Base-by-base conservation (phyloP, 2,329 filamentous ascomycete genomes). In the Xylariaceae sp. region DNA sequence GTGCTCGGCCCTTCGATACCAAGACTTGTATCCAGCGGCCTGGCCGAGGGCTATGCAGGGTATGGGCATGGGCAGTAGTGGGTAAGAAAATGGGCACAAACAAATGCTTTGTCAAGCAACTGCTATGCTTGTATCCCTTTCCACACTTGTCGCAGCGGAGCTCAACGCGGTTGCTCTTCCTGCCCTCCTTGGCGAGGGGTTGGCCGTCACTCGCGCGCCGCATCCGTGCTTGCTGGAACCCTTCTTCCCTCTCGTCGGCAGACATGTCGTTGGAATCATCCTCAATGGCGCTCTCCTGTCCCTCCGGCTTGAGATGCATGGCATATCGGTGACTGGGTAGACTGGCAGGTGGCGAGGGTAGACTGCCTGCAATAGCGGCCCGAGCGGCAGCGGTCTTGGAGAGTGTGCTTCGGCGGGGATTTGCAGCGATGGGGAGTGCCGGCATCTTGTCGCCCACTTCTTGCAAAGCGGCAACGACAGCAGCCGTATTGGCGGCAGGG, bases 71-170 rank as follows among this genome's bases (percentile, higher is more conserved):
- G 23, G 23, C 23, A 30, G 23, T 68, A 69, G 66, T 70, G 71
- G 73, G 74, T 73, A 76, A 78, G 77, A 78, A 77, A 78, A 80
- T 82, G 86, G 82, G 80, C 82, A 96, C 94, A 85, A 87, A 97
- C 94, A 97, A 88, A 87, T 99, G 94, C 86, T 97, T 99, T 75
- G 90, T 95, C 82, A 99, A 86, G 86, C 94, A 99, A 82, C 94
- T 97, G 86, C 92, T 96, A 84, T 99, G 94, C 87, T 99, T 99
- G 86, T 99, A 99, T 78, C 92, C 92, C 84, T 99, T 99, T 77
- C 93, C 93, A 81, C 94, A 99, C 78, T 92, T 93, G 74, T 96
- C 91, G 80, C 94, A 99, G 77, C 89, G 91, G 73, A 99, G 85
- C 75, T 97, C 93, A 71, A 87, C 86, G 71, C 87, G 85, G 78